These are phyloP conservation scores for Lentinula guzmanii DNA, from an alignment of 768 basidiomycete genomes.

Conservation along the genomic window DNA sequence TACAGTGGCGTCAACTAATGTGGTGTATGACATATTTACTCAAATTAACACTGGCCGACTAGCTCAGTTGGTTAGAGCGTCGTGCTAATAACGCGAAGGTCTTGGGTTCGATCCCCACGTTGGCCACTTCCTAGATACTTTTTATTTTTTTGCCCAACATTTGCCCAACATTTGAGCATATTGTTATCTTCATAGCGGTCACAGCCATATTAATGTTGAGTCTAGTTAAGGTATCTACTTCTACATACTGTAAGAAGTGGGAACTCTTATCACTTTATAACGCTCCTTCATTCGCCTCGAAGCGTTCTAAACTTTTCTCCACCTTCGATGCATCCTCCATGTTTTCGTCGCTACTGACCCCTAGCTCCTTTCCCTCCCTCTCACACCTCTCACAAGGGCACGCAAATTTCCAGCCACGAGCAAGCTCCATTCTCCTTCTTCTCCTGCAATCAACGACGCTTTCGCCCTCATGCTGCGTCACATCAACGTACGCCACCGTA, in stretches of 20 bases:
- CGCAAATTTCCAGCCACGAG: slow-evolving; percentile 77
- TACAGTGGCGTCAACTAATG: too few species aligned
- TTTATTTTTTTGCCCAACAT: not conserved
- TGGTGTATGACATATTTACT: too few species aligned
- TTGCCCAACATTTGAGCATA: too few species aligned
- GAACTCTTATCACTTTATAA: not conserved
- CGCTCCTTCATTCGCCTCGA: slow-evolving; percentile 14
- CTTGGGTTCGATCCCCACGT: slow-evolving; percentile 79
- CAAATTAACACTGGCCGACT: slow-evolving; percentile 49
- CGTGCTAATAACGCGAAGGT: slow-evolving; percentile 77
- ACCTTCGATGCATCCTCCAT: slow-evolving; percentile 48
- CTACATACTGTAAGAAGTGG: not conserved
- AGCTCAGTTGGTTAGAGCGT: slow-evolving; percentile 95
- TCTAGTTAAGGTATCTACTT: too few species aligned
- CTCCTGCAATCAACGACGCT: slow-evolving; percentile 48
- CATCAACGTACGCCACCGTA: slow-evolving; percentile 72
- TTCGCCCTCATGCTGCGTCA: slow-evolving; percentile 50
- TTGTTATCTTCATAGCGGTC: too few species aligned
- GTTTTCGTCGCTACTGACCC: slow-evolving; percentile 23
- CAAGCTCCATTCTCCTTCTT: slow-evolving; percentile 67
- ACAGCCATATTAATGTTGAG: too few species aligned
- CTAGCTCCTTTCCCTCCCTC: slow-evolving; percentile 41
- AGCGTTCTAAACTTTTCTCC: slow-evolving; percentile 24
- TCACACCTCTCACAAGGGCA: slow-evolving; percentile 65
- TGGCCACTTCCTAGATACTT: slow-evolving; percentile 35